Conservation (phyloP, 495 filamentous ascomycete species). For the Penicillium silybi region DNA sequence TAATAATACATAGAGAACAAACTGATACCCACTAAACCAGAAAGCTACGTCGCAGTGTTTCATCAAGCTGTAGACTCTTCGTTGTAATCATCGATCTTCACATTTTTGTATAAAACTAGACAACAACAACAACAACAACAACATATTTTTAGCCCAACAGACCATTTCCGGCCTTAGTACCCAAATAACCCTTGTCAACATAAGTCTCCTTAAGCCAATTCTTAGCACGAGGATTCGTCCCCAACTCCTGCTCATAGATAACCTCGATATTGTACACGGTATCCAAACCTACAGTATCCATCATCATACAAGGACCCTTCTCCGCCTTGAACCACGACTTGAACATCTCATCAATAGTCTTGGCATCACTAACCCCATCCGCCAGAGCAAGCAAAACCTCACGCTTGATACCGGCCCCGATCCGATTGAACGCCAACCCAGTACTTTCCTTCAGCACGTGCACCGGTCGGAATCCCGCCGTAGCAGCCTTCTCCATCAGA, state of each 20-base stretch:
- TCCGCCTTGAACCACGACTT: slow-evolving; percentile 42
- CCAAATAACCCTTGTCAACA: slow-evolving; percentile 36
- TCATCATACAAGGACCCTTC: slow-evolving; percentile 44
- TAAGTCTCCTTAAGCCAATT: slow-evolving; percentile 38
- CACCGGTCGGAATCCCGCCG: slow-evolving; percentile 40
- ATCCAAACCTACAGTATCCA: slow-evolving; percentile 49
- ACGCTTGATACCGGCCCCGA: slow-evolving; percentile 51
- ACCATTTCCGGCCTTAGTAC: slow-evolving; percentile 32
- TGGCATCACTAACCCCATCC: slow-evolving; percentile 40
- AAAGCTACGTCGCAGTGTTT: not conserved
- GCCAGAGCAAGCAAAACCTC: slow-evolving; percentile 42
- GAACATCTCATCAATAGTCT: slow-evolving; percentile 43
- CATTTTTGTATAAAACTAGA: not conserved
- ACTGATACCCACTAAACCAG: not conserved
- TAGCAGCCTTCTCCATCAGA: slow-evolving; percentile 32
- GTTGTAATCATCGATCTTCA: not conserved
- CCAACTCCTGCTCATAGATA: slow-evolving; percentile 29
- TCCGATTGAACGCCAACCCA: slow-evolving; percentile 48
- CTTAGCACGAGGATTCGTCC: slow-evolving; percentile 9
- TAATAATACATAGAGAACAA: not conserved
- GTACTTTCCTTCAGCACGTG: slow-evolving; percentile 41
- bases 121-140: too few relatives aligned
- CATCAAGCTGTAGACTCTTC: not conserved
- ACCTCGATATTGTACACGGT: slow-evolving; percentile 36
- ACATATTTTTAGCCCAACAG: slow-evolving; percentile 13